phyloP scores from a whole-genome alignment of 768 basidiomycete genomes.

The Daedalea quercina region DNA sequence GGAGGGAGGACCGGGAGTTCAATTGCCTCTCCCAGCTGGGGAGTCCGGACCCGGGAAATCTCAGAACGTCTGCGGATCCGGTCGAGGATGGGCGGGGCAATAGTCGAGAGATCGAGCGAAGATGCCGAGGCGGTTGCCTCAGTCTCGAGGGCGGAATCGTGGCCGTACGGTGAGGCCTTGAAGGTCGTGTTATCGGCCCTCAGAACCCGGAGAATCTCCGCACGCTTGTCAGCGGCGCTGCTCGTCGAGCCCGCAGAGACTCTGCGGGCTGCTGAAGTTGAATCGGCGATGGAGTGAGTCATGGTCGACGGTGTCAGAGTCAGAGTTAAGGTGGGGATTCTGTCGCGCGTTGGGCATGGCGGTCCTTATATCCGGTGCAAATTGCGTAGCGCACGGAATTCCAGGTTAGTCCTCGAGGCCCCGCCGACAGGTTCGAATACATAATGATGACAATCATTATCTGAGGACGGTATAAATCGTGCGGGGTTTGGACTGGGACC shows the following conservation, averaged over 20 bases:
- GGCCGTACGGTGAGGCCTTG: conserved; percentile 4
- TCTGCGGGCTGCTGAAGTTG: neutral
- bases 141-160: conserved; percentile 11
- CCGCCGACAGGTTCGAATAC: neutral
- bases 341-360: neutral
- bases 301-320: neutral
- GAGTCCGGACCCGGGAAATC: conserved; percentile 6
- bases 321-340: neutral
- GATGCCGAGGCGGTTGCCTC: conserved; percentile 8
- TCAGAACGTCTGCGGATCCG: conserved; percentile 13
- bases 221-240: neutral
- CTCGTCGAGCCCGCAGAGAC: neutral
- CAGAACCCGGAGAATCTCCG: conserved; percentile 1
- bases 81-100: conserved; percentile 1
- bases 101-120: conserved; percentile 3
- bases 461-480: no score
- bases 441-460: neutral
- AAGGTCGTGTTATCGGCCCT: neutral
- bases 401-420: neutral
- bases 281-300: neutral
- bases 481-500: no score
- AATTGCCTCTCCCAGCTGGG: conserved; percentile 1
- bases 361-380: neutral
- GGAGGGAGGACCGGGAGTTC: conserved; percentile 7
- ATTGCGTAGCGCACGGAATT: neutral